phyloP scores from a whole-genome alignment of 164 flowering plant genomes.

The Sedum album region DNA sequence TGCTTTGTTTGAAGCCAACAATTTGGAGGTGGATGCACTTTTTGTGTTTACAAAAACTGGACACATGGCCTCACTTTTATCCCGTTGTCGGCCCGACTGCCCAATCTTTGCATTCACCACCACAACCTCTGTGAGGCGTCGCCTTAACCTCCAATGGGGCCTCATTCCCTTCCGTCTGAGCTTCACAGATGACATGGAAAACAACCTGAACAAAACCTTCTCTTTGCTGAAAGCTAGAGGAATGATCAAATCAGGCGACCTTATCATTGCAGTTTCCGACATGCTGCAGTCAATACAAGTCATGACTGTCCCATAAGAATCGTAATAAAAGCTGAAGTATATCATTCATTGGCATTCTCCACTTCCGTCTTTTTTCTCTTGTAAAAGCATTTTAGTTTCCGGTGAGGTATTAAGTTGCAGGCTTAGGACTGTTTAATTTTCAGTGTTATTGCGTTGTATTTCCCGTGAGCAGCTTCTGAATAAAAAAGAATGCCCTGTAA shows the following conservation, averaged over 20 bases:
- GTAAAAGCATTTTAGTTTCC: no score
- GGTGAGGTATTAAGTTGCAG: no score
- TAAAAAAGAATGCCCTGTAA: no score
- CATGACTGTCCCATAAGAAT: constrained; percentile 70
- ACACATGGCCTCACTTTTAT: constrained; percentile 76
- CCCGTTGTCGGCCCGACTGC: constrained; percentile 39
- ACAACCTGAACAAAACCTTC: constrained; percentile 81
- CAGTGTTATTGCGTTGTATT: no score
- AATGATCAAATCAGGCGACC: constrained; percentile 81
- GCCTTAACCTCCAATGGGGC: constrained; percentile 90
- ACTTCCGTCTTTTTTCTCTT: no score
- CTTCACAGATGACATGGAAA: constrained; percentile 85
- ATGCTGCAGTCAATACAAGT: constrained; percentile 93
- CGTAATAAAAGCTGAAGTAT: no score
- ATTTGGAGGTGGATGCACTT: constrained; percentile 75
- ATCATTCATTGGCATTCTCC: no score
- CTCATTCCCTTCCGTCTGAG: constrained; percentile 45
- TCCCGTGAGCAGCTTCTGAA: no score
- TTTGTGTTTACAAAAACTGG: constrained; percentile 81
- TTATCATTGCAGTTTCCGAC: constrained; percentile 86
- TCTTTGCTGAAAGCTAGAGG: constrained; percentile 79
- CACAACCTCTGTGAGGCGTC: constrained; percentile 54
- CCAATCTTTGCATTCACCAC: constrained; percentile 68
- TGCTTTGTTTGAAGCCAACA: constrained; percentile 50
- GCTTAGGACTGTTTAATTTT: no score